Evolutionary conservation across 1,284 basidiomycete species (phyloP).

Genomic region (Megacollybia platyphylla): DNA sequence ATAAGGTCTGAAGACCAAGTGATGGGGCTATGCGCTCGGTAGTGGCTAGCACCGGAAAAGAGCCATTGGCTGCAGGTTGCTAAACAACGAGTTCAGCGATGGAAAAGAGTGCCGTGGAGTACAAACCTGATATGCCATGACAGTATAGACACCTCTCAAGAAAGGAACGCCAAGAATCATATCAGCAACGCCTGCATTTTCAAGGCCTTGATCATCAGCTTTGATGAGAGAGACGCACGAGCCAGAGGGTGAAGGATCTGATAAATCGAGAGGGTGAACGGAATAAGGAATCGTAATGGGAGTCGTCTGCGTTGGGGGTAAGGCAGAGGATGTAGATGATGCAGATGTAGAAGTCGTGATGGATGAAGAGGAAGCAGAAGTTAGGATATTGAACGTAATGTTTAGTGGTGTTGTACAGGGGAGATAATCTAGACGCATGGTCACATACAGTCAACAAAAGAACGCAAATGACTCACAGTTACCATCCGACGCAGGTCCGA

Average conservation of each 20-base stretch:
- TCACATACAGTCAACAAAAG: slow-evolving; percentile 1
- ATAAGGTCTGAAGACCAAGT: slow-evolving; percentile 3
- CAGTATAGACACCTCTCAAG: slow-evolving; percentile 59
- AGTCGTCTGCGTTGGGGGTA: slow-evolving; percentile 41
- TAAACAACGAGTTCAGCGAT: not conserved
- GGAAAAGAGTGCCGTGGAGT: slow-evolving; percentile 15
- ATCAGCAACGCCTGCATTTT: slow-evolving; percentile 30
- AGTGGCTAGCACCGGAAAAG: not conserved
- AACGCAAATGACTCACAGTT: slow-evolving; percentile 34
- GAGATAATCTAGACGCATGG: slow-evolving; percentile 41
- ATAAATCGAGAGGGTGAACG: slow-evolving; percentile 60
- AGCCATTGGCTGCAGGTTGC: not conserved
- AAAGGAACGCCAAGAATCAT: slow-evolving; percentile 68
- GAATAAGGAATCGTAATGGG: slow-evolving; percentile 41
- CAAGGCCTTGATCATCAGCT: slow-evolving; percentile 27
- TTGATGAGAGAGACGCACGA: slow-evolving; percentile 60
- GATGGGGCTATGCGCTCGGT: not conserved
- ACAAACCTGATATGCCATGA: slow-evolving; percentile 44
- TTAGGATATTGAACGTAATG: slow-evolving; percentile 32
- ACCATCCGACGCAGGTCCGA: slow-evolving; percentile 45
- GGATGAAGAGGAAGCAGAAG: slow-evolving; percentile 24
- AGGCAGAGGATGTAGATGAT: slow-evolving; percentile 52
- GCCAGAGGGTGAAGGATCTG: slow-evolving; percentile 22
- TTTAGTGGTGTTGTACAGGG: slow-evolving; percentile 59
- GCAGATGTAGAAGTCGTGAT: slow-evolving; percentile 26